These are phyloP conservation scores for Didymella arachidicola DNA, from an alignment of 2,329 filamentous ascomycete species.

Conservation along the genomic window DNA sequence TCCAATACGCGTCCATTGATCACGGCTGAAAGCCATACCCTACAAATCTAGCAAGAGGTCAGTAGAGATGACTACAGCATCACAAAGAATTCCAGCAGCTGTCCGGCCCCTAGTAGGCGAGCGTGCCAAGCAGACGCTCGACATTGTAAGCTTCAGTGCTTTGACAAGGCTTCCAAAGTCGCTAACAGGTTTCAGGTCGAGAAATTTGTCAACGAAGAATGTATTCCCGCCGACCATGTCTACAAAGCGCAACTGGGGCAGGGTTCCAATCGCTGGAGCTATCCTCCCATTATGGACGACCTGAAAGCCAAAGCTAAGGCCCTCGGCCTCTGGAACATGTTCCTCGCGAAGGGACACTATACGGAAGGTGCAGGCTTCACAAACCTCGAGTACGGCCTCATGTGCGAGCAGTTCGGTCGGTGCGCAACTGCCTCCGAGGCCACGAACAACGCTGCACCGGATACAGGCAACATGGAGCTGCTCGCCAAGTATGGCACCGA, in stretches of 20 bases:
- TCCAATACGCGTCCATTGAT: neutral
- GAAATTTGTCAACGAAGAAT: slow-evolving; percentile 95
- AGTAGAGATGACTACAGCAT: slow-evolving; percentile 50
- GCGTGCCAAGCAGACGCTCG: slow-evolving; percentile 79
- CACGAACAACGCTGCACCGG: slow-evolving; percentile 76
- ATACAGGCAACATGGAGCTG: slow-evolving; percentile 94
- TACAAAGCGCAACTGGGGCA: slow-evolving; percentile 72
- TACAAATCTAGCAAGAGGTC: neutral
- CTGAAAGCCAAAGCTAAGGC: slow-evolving; percentile 82
- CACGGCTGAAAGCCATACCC: slow-evolving; percentile 3
- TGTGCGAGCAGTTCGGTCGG: slow-evolving; percentile 92
- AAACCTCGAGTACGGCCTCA: slow-evolving; percentile 81
- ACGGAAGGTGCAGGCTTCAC: slow-evolving; percentile 89
- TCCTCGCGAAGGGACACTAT: slow-evolving; percentile 91
- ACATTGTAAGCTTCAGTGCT: slow-evolving; percentile 60
- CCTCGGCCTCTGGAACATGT: slow-evolving; percentile 95
- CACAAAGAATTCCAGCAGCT: slow-evolving; percentile 62
- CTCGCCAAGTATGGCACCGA: slow-evolving; percentile 87
- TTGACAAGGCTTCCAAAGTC: neutral
- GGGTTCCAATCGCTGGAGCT: slow-evolving; percentile 78
- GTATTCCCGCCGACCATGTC: slow-evolving; percentile 69
- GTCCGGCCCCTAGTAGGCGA: slow-evolving; percentile 75
- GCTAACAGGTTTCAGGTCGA: slow-evolving; percentile 65
- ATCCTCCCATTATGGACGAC: slow-evolving; percentile 82
- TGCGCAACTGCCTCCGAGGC: slow-evolving; percentile 72